phyloP scores from a whole-genome alignment of 2,329 filamentous ascomycete genomes.

The Xylaria digitata region DNA sequence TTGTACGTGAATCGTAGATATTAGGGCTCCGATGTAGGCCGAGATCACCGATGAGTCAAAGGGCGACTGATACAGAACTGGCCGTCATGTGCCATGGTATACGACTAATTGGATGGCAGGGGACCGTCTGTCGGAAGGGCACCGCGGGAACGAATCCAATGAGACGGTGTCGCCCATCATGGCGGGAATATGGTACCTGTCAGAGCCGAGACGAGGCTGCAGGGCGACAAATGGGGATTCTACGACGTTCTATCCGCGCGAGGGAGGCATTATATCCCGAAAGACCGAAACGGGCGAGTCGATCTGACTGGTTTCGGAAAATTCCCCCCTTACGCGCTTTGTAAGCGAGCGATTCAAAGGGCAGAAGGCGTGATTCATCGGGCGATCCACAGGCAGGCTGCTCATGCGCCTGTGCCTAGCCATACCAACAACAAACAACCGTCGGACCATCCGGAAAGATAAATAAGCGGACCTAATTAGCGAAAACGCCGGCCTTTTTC shows the following conservation, averaged over 20 bases:
- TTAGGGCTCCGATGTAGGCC: conserved; percentile 20
- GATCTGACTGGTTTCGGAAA: conserved; percentile 17
- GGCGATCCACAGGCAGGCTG: conserved; percentile 19
- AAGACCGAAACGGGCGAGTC: conserved; percentile 29
- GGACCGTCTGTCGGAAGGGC: conserved; percentile 1
- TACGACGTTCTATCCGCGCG: not conserved
- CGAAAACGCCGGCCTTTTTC: conserved; percentile 1
- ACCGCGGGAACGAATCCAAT: not conserved
- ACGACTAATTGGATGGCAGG: conserved; percentile 18
- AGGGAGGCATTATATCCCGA: conserved; percentile 9
- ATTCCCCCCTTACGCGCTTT: conserved; percentile 20
- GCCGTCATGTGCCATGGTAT: not conserved
- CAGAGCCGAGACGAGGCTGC: conserved; percentile 10
- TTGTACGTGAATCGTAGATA: not conserved
- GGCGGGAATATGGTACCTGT: not conserved
- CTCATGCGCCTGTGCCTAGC: not conserved
- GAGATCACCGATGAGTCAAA: conserved; percentile 32
- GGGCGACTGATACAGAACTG: not conserved
- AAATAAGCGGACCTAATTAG: conserved; percentile 24
- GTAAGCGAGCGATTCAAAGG: conserved; percentile 26
- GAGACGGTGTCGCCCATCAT: not conserved
- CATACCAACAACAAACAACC: conserved; percentile 1
- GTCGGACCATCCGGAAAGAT: conserved; percentile 33
- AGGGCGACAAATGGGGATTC: conserved; percentile 1
- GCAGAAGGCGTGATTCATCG: conserved; percentile 32